Evolutionary conservation across 73 alveolate species (phyloP).

Genomic region (Tetrahymena borealis): DNA sequence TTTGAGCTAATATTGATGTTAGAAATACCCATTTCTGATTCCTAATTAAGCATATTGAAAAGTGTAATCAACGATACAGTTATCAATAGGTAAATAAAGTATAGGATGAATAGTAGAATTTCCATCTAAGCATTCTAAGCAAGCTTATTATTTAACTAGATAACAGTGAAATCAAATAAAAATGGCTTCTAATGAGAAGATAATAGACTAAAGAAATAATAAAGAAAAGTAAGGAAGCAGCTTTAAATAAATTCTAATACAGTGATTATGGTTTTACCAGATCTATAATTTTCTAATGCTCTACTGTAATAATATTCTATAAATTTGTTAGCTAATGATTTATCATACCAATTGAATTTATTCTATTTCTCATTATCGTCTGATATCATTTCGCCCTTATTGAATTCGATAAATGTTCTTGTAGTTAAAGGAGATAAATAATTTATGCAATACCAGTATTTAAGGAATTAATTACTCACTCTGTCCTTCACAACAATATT

Average conservation of each 20-base stretch:
- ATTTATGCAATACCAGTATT: background rate
- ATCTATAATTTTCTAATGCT: no score
- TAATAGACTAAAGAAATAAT: background rate
- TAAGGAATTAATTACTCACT: background rate
- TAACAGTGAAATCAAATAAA: background rate
- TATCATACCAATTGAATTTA: background rate
- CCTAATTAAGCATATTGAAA: background rate
- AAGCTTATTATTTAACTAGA: background rate
- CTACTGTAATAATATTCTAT: background rate
- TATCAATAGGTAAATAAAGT: background rate
- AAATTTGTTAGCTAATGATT: background rate
- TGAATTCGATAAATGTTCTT: background rate
- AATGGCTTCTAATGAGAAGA: background rate
- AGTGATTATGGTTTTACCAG: background rate
- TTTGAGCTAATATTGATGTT: background rate
- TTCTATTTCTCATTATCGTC: background rate
- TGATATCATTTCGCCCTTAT: background rate
- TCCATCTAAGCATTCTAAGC: background rate
- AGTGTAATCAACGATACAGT: background rate
- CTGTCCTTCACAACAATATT: background rate
- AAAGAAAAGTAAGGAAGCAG: background rate
- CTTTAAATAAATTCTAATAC: background rate
- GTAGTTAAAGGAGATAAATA: background rate
- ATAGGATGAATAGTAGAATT: background rate
- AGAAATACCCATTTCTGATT: background rate